These are phyloP conservation scores for Globisporangium lucens DNA, from an alignment of 352 stramenopile genomes.

Conservation along the genomic window DNA sequence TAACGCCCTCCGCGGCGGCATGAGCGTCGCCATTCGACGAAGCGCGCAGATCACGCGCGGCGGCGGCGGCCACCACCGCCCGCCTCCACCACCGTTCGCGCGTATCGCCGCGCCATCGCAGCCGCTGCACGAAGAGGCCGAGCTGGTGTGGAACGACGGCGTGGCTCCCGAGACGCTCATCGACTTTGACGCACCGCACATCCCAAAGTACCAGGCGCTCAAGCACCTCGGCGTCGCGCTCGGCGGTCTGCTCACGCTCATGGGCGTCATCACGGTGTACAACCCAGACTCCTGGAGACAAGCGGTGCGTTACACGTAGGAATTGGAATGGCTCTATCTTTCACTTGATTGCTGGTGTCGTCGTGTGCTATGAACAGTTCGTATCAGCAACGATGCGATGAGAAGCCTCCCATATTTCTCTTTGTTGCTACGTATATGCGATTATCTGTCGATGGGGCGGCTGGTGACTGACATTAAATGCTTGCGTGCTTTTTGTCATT, in stretches of 20 bases:
- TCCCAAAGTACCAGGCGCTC: constrained; percentile 73
- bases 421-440: neutral
- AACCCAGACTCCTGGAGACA: constrained; percentile 79
- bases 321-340: neutral
- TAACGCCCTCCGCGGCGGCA: constrained; percentile 53
- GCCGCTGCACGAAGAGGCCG: constrained; percentile 70
- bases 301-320: constrained; percentile 40
- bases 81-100: constrained; percentile 75
- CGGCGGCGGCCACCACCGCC: constrained; percentile 49
- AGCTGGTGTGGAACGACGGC: constrained; percentile 87
- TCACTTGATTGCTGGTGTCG: neutral
- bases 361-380: neutral
- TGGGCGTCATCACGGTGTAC: constrained; percentile 78
- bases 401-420: neutral
- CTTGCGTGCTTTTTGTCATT: constrained; percentile 2
- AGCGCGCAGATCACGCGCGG: constrained; percentile 46
- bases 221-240: constrained; percentile 61
- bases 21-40: constrained; percentile 54
- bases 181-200: constrained; percentile 86
- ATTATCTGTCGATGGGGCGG: neutral
- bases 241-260: constrained; percentile 58
- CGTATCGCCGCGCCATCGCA: constrained; percentile 60
- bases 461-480: constrained; percentile 3
- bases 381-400: neutral
- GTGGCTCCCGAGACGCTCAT: constrained; percentile 85